Evolutionary conservation across 495 filamentous ascomycete genomes (phyloP).

Genomic region (Aspergillus sclerotioniger): DNA sequence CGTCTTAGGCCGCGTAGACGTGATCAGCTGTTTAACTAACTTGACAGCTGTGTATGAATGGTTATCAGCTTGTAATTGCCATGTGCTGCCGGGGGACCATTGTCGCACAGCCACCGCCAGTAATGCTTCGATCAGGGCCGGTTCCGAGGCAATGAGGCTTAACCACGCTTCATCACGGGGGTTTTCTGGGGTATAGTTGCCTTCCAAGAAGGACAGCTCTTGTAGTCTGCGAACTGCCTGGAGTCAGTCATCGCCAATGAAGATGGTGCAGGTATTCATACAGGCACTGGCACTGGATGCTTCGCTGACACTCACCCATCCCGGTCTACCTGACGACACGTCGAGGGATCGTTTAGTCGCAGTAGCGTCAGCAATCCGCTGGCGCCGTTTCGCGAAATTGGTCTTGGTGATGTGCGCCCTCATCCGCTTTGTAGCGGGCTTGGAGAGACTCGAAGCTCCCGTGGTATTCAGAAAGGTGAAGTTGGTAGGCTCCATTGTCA

Average conservation of each 20-base stretch:
- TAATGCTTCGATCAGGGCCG: slow-evolving; percentile 23
- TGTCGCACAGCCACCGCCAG: slow-evolving; percentile 20
- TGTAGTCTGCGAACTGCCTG: slow-evolving; percentile 9
- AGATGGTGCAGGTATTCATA: too few relatives aligned
- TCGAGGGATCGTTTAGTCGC: not conserved
- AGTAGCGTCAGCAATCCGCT: slow-evolving; percentile 1
- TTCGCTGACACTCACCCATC: too few relatives aligned
- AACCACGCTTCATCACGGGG: slow-evolving; percentile 21
- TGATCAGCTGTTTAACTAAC: slow-evolving; percentile 9
- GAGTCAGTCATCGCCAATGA: not conserved
- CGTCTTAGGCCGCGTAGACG: slow-evolving; percentile 12
- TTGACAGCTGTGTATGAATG: slow-evolving; percentile 2
- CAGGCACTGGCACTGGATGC: too few relatives aligned
- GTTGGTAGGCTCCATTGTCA: not conserved
- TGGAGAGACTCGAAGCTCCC: slow-evolving; percentile 16
- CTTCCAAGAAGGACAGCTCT: slow-evolving; percentile 11
- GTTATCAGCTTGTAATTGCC: slow-evolving; percentile 8
- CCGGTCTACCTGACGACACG: too few relatives aligned
- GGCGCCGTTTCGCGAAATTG: slow-evolving; percentile 27
- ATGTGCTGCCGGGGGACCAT: slow-evolving; percentile 15
- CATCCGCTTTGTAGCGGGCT: slow-evolving; percentile 18
- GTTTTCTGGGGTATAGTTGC: slow-evolving; percentile 7
- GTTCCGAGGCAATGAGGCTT: slow-evolving; percentile 23
- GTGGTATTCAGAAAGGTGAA: slow-evolving; percentile 12
- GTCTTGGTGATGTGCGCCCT: slow-evolving; percentile 24